phyloP scores from a whole-genome alignment of 495 filamentous ascomycete species.

The Peziza echinospora region DNA sequence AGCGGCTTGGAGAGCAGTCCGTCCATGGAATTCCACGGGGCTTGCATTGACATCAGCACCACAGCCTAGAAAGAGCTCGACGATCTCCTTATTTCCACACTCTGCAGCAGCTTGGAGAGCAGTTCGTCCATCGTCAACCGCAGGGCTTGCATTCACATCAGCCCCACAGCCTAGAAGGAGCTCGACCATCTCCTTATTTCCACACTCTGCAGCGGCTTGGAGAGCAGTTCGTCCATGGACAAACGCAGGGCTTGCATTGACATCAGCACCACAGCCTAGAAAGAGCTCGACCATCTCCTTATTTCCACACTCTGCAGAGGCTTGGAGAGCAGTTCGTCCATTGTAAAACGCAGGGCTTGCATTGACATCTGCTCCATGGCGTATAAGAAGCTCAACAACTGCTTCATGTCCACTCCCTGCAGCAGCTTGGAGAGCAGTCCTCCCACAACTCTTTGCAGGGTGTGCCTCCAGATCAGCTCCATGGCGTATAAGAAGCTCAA shows the following conservation, averaged over 20 bases:
- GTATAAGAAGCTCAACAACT: background rate
- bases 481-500: background rate
- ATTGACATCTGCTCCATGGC: background rate
- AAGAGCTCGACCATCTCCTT: background rate
- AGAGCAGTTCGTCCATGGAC: background rate
- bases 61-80: background rate
- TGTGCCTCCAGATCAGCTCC: background rate
- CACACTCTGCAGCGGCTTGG: background rate
- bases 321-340: background rate
- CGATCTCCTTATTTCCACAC: background rate
- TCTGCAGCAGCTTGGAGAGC: background rate
- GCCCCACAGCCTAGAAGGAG: background rate
- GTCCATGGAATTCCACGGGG: background rate
- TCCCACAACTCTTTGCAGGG: background rate
- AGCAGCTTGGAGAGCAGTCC: background rate
- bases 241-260: background rate
- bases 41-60: constrained; percentile 1
- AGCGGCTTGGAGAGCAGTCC: constrained; percentile 1
- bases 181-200: background rate
- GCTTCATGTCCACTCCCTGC: background rate
- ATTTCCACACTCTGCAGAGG: background rate
- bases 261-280: background rate
- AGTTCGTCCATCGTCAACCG: background rate
- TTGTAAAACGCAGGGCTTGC: background rate
- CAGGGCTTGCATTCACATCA: background rate